Evolutionary conservation across 371 early-diverging fungal genomes (phyloP), one percentile per base, ranked within the genome.

Genomic region (Paramicrosporidium saccamoebae): DNA sequence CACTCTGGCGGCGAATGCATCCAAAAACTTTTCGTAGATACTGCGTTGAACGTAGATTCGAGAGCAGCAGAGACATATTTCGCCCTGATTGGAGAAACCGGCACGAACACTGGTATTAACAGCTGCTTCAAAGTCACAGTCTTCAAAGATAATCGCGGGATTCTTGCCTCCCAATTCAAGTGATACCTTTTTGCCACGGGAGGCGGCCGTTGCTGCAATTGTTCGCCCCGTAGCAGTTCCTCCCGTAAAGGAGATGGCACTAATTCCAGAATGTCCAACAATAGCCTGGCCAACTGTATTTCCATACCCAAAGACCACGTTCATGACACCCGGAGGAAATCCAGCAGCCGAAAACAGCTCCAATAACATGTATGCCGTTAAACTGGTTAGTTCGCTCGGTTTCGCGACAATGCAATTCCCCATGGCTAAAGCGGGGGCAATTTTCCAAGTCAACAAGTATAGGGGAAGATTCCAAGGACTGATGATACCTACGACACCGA

Each of bases 111-210:
- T 42, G 2, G 57, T 52, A 4, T 35, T 33, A 5, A 67, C 27
- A 1, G 57, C 51, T 17, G 41, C 29, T 4, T 62, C 60, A 14
- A 66, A 46, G 32, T 72, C 48, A 25, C 52, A 49, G 34, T 72
- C 72, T 10, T 41, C 56, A 39, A 69, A 65, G 8, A 72, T 36
- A 20, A 72, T 37, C 35, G 49, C 55, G 11, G 72, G 64, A 38
- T 67, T 66, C 41, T 72, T 72, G 22, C 73, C 73, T 15, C 63
- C 58, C 0, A 71, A 40, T 34, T 71, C 72, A 17, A 71, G 32
- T 2, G 58, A 58, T 12, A 64, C 26, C 24, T 63, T 63, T 31
- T 71, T 71, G 43, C 52, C 53, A 16, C 30, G 17, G 7, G 36
- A 37, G 2, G 61, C 58, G 19, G 55, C 41, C 22, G 29, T 25